Conservation (phyloP, 345 rosid species). For the Salix arbutifolia region DNA sequence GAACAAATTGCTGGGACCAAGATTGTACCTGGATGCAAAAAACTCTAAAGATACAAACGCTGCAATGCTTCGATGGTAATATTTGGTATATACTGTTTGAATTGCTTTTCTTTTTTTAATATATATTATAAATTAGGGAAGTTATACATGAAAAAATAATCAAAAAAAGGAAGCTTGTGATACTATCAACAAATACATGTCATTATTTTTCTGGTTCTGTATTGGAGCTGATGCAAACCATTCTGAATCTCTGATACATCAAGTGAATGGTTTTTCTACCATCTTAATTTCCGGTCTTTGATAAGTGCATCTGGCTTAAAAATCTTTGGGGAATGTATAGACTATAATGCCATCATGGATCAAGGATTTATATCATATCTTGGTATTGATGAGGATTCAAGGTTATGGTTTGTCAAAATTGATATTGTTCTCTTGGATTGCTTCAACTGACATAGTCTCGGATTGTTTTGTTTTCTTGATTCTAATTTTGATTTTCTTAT, state of each 20-base stretch:
- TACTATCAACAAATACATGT: not conserved
- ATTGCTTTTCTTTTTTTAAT: not conserved
- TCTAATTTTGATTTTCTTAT: conserved; percentile 14
- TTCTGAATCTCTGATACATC: not conserved
- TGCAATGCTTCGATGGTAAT: conserved; percentile 98
- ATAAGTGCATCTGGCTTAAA: not conserved
- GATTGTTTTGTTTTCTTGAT: not conserved
- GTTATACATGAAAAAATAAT: not conserved
- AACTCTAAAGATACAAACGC: conserved; percentile 97
- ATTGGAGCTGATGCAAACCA: conserved; percentile 6
- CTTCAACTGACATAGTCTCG: not conserved
- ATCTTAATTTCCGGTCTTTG: not conserved
- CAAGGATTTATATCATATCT: not conserved
- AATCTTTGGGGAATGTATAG: not conserved
- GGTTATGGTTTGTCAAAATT: not conserved
- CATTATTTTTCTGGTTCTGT: not conserved
- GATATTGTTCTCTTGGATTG: not conserved
- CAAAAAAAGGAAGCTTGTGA: not conserved
- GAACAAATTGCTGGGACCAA: conserved; percentile 96
- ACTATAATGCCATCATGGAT: not conserved
- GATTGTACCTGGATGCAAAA: conserved; percentile 86
- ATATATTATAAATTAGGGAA: not conserved
- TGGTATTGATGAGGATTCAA: not conserved
- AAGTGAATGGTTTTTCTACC: not conserved
- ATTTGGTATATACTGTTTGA: not conserved